phyloP scores from a whole-genome alignment of 768 basidiomycete genomes.

The Candolleomyces aberdarensis region DNA sequence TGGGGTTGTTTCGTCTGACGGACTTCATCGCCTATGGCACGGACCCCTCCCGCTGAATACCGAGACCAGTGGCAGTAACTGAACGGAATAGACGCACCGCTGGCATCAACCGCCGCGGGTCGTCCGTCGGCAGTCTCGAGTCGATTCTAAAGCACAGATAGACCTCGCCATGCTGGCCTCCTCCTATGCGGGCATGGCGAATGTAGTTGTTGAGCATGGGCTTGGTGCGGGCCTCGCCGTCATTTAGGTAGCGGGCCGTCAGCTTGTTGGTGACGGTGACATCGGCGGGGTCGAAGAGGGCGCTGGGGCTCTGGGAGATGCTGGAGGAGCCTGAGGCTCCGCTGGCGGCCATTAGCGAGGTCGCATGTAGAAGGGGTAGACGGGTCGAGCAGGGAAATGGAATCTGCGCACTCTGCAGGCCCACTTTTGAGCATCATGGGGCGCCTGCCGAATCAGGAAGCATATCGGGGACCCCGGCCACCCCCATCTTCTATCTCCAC shows the following conservation, averaged over 20 bases:
- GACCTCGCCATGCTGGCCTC: constrained; percentile 90
- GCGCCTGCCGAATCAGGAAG: constrained; percentile 23
- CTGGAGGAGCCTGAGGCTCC: constrained; percentile 11
- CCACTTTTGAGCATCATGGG: constrained; percentile 33
- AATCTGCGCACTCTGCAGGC: not conserved
- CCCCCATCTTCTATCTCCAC: constrained; percentile 17
- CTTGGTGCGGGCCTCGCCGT: constrained; percentile 12
- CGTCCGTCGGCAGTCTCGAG: constrained; percentile 39
- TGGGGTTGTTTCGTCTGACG: constrained; percentile 68
- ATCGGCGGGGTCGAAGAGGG: constrained; percentile 36
- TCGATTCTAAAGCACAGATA: constrained; percentile 56
- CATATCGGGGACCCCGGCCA: constrained; percentile 22
- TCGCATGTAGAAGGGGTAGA: constrained; percentile 12
- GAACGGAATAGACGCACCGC: constrained; percentile 30
- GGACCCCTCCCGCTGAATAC: not conserved
- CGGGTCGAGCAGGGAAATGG: constrained; percentile 12
- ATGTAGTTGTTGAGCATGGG: constrained; percentile 84
- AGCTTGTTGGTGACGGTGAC: constrained; percentile 51
- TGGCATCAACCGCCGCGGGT: constrained; percentile 42
- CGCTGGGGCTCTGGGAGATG: constrained; percentile 18
- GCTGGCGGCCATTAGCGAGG: constrained; percentile 14
- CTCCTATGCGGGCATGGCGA: constrained; percentile 72
- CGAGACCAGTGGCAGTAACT: not conserved
- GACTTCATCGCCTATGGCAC: constrained; percentile 70
- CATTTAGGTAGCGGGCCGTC: constrained; percentile 36